phyloP scores from a whole-genome alignment of 306 rosid genomes.

The Leucaena leucocephala region DNA sequence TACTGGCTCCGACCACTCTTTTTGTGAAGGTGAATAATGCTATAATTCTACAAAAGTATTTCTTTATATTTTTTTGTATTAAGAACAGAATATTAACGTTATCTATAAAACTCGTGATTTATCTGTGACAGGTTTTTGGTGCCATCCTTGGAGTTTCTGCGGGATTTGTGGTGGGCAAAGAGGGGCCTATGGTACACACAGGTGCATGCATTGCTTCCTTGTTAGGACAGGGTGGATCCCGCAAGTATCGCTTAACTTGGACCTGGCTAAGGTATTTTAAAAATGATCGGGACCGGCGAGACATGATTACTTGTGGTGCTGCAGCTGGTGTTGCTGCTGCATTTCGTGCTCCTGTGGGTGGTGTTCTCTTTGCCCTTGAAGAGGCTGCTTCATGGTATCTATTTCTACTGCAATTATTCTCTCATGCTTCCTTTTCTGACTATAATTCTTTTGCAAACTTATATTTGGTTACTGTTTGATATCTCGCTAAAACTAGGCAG shows the following conservation, averaged over 20 bases:
- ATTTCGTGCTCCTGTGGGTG: conserved; percentile 94
- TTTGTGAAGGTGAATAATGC: conserved; percentile 70
- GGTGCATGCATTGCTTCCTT: conserved; percentile 92
- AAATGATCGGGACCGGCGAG: conserved; percentile 88
- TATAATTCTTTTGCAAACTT: not conserved
- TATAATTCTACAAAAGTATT: not conserved
- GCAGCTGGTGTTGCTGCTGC: conserved; percentile 99
- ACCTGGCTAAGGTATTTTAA: conserved; percentile 81
- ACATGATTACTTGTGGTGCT: conserved; percentile 94
- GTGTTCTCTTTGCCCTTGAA: conserved; percentile 93
- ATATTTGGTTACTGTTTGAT: not conserved
- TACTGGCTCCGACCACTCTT: conserved; percentile 85
- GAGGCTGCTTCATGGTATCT: conserved; percentile 96
- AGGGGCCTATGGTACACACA: conserved; percentile 97
- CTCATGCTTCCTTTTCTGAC: conserved; percentile 12
- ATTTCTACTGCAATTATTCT: conserved; percentile 32
- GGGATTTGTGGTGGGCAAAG: conserved; percentile 91
- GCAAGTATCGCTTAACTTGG: conserved; percentile 71
- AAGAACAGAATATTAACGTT: conserved; percentile 10
- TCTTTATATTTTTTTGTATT: not conserved
- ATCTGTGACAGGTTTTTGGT: conserved; percentile 70
- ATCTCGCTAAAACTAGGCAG: not conserved
- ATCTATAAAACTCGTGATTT: conserved; percentile 20
- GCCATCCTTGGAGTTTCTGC: conserved; percentile 89
- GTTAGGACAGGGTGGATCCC: conserved; percentile 92